Percentiles rank a stretch among this genome's conserved stretches.
Evolutionary conservation across 495 filamentous ascomycete species (phyloP).

Genomic region (Patellaria atrata): DNA sequence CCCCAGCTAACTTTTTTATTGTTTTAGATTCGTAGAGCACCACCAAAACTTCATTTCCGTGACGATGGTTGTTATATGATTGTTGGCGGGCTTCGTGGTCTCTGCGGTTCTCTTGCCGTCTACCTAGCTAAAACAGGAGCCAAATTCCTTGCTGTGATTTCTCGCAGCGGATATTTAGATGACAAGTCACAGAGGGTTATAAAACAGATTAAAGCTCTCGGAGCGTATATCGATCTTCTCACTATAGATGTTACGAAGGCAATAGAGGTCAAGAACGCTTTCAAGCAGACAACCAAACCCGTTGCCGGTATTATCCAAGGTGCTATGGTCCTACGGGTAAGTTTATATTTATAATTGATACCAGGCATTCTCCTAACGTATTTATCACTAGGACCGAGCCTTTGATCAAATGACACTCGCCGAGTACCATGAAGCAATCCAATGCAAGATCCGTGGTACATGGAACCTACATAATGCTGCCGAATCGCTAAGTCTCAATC

Average conservation of each 20-base stretch:
- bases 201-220: not conserved
- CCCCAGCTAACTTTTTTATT: too few relatives aligned
- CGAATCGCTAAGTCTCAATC: not conserved
- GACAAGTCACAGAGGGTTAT: not conserved
- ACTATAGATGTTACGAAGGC: slow-evolving; percentile 3
- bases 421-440: slow-evolving; percentile 2
- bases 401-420: slow-evolving; percentile 4
- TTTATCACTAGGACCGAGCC: too few relatives aligned
- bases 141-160: not conserved
- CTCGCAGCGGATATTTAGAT: slow-evolving; percentile 1
- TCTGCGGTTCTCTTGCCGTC: not conserved
- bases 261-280: too few relatives aligned
- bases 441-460: slow-evolving; percentile 2
- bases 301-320: slow-evolving; percentile 1
- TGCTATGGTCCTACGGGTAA: slow-evolving; percentile 4
- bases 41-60: slow-evolving; percentile 4
- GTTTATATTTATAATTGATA: not conserved
- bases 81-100: slow-evolving; percentile 2
- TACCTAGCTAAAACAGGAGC: slow-evolving; percentile 1
- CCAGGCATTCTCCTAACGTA: too few relatives aligned
- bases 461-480: slow-evolving; percentile 5
- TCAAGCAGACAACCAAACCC: too few relatives aligned
- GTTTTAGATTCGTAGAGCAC: slow-evolving; percentile 15
- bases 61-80: not conserved
- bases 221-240: not conserved